Percentiles rank a stretch among this genome's conserved stretches.
phyloP scores from a whole-genome alignment of 139 green algal species.

The Astrephomene gubernaculifera region DNA sequence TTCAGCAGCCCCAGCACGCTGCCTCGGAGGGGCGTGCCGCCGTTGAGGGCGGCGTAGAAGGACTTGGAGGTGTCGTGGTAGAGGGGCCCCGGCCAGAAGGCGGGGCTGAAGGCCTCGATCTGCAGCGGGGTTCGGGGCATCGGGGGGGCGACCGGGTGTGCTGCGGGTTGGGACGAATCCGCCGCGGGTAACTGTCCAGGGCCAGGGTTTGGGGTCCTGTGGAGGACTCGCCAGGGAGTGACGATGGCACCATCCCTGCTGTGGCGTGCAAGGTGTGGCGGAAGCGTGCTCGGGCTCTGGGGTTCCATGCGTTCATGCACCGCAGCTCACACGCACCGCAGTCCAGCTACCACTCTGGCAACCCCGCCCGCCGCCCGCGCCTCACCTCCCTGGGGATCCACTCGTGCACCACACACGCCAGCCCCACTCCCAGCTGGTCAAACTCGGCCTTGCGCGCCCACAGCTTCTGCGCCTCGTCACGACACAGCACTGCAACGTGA shows the following conservation, averaged over 20 bases:
- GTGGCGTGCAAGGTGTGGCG: too few relatives aligned
- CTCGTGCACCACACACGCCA: constrained; percentile 37
- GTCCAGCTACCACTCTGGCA: too few relatives aligned
- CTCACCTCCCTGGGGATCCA: constrained; percentile 39
- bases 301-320: too few relatives aligned
- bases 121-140: too few relatives aligned
- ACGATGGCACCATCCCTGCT: too few relatives aligned
- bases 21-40: constrained; percentile 14
- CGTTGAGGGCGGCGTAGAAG: constrained; percentile 30
- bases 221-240: too few relatives aligned
- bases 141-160: too few relatives aligned
- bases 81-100: constrained; percentile 33
- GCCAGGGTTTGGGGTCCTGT: too few relatives aligned
- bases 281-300: too few relatives aligned
- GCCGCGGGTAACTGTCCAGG: too few relatives aligned
- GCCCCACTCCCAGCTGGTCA: constrained; percentile 6
- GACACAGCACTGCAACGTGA: constrained; percentile 20
- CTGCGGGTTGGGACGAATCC: too few relatives aligned
- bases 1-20: neutral
- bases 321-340: too few relatives aligned
- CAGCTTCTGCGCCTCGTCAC: constrained; percentile 38
- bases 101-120: constrained; percentile 31
- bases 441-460: constrained; percentile 28
- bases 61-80: constrained; percentile 35
- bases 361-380: neutral